Evolutionary conservation across 495 filamentous ascomycete genomes (phyloP).

Genomic region (Neurospora terricola): DNA sequence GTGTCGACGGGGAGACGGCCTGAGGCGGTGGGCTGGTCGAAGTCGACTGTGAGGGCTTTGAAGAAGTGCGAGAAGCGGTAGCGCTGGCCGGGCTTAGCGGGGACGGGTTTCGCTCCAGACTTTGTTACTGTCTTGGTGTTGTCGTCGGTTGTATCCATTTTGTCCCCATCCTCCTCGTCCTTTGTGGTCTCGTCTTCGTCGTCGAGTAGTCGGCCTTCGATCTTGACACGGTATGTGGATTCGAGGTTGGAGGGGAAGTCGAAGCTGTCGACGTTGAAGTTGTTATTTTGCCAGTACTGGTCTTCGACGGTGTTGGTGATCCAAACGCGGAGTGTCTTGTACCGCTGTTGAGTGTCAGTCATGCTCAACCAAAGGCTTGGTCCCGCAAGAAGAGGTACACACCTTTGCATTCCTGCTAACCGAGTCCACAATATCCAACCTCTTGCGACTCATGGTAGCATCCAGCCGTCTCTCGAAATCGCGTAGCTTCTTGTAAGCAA

Average conservation of each 20-base stretch:
- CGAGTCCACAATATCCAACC: constrained; percentile 79
- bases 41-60: constrained; percentile 80
- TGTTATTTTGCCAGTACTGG: constrained; percentile 79
- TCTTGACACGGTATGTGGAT: constrained; percentile 77
- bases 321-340: constrained; percentile 84
- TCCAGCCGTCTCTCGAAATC: constrained; percentile 86
- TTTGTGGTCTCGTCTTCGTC: constrained; percentile 54
- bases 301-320: constrained; percentile 91
- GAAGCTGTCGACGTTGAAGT: constrained; percentile 55
- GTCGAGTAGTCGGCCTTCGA: constrained; percentile 83
- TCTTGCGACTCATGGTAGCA: constrained; percentile 89
- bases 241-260: constrained; percentile 62
- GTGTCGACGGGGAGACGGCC: constrained; percentile 46
- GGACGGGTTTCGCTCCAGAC: constrained; percentile 14
- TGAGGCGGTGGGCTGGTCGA: constrained; percentile 46
- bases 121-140: constrained; percentile 26
- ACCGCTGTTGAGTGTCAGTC: constrained; percentile 36
- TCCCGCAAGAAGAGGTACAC: not conserved
- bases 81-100: constrained; percentile 32
- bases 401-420: constrained; percentile 70
- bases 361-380: not conserved
- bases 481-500: constrained; percentile 70
- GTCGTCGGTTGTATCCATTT: constrained; percentile 59
- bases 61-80: constrained; percentile 89
- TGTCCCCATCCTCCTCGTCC: constrained; percentile 45